Percentiles rank a stretch among this genome's conserved stretches.
Evolutionary conservation across 306 rosid genomes (phyloP).

Genomic region (Lathyrus tuberosus): DNA sequence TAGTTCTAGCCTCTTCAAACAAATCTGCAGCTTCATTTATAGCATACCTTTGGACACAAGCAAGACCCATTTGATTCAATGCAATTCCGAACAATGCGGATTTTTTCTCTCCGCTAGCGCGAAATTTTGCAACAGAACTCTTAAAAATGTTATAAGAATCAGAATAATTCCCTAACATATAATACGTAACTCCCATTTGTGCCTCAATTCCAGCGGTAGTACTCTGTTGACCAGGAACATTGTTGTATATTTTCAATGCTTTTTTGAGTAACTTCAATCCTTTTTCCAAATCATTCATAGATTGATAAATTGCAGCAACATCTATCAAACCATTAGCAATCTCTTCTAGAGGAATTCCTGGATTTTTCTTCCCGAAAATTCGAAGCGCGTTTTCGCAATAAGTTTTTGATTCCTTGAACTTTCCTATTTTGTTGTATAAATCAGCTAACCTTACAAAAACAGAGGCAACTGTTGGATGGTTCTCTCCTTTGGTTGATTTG

Average conservation of each 20-base stretch:
- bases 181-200: conserved; percentile 81
- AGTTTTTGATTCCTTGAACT: conserved; percentile 75
- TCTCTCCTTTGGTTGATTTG: conserved; percentile 76
- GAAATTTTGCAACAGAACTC: conserved; percentile 63
- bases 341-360: conserved; percentile 68
- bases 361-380: conserved; percentile 63
- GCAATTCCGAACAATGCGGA: conserved; percentile 80
- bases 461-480: conserved; percentile 74
- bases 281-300: conserved; percentile 74
- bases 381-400: conserved; percentile 75
- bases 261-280: conserved; percentile 78
- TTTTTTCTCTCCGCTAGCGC: conserved; percentile 74
- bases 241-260: conserved; percentile 66
- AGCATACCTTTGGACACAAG: conserved; percentile 72
- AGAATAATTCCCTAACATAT: conserved; percentile 71
- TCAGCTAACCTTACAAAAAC: conserved; percentile 81
- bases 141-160: conserved; percentile 68
- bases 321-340: conserved; percentile 79
- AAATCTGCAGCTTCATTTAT: conserved; percentile 88
- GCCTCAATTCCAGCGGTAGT: conserved; percentile 88
- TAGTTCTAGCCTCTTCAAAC: conserved; percentile 77
- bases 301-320: conserved; percentile 75
- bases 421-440: conserved; percentile 76
- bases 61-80: conserved; percentile 89
- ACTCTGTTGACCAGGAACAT: conserved; percentile 67